These are phyloP conservation scores for Ilex asprella DNA, from an alignment of 257 asterid species.

Conservation along the genomic window DNA sequence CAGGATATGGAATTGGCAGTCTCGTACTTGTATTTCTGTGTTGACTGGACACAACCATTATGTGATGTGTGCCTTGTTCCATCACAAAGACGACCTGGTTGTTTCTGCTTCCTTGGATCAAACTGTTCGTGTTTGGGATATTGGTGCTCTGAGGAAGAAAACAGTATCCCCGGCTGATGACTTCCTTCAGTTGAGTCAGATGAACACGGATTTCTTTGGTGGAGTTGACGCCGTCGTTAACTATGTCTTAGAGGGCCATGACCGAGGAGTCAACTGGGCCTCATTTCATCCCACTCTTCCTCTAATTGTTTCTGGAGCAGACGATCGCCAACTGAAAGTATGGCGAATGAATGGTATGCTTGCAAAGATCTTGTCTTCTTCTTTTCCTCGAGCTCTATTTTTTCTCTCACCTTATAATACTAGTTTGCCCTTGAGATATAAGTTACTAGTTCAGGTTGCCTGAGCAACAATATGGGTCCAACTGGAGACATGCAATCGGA, in stretches of 20 bases:
- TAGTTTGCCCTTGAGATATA: no score
- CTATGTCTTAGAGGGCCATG: constrained; percentile 97
- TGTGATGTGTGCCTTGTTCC: constrained; percentile 95
- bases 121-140: constrained; percentile 98
- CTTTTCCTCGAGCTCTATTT: no score
- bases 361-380: background rate
- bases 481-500: no score
- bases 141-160: constrained; percentile 89
- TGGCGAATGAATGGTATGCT: constrained; percentile 96
- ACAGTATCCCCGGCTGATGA: constrained; percentile 96
- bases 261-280: constrained; percentile 98
- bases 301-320: constrained; percentile 95
- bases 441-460: no score
- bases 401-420: no score
- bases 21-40: constrained; percentile 90
- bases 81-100: constrained; percentile 95
- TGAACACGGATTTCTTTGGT: constrained; percentile 94
- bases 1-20: constrained; percentile 99
- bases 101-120: constrained; percentile 98
- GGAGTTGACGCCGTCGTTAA: constrained; percentile 99
- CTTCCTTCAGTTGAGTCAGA: constrained; percentile 70
- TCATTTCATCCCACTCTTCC: constrained; percentile 98
- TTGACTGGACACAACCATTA: constrained; percentile 97
- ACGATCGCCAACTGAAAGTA: constrained; percentile 93
- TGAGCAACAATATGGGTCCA: no score